Percentiles rank a stretch among this genome's conserved stretches.
Conservation (phyloP, 495 filamentous ascomycete species). For the Penicillium coprophilum region DNA sequence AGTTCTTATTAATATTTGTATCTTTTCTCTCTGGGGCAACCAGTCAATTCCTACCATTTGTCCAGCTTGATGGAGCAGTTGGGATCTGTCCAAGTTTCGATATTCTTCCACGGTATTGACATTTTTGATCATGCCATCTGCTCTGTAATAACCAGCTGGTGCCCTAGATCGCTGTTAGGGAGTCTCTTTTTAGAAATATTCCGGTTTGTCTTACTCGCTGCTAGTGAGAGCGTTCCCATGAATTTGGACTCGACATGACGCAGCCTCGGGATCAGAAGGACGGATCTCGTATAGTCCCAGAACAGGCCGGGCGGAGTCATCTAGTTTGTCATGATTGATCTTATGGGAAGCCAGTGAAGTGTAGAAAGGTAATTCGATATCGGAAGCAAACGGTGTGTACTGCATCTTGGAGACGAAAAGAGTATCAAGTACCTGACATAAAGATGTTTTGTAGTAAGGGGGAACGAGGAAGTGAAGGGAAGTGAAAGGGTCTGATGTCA, state of each 20-base stretch:
- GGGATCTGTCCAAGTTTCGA: constrained; percentile 67
- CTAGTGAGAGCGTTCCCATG: constrained; percentile 80
- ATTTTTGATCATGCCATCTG: constrained; percentile 93
- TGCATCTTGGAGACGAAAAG: constrained; percentile 32
- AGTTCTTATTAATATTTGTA: neutral
- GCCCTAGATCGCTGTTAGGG: constrained; percentile 51
- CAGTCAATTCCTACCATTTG: constrained; percentile 59
- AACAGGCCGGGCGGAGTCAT: constrained; percentile 82
- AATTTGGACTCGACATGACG: constrained; percentile 82
- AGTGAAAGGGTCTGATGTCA: neutral
- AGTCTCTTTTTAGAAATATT: neutral
- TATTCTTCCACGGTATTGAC: constrained; percentile 96
- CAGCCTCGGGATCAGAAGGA: constrained; percentile 60
- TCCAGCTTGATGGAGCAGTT: constrained; percentile 69
- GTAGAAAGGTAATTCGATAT: constrained; percentile 95
- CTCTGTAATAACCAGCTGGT: constrained; percentile 69
- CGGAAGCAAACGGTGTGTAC: constrained; percentile 85
- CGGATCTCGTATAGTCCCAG: constrained; percentile 90
- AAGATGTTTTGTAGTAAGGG: neutral
- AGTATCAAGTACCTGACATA: neutral
- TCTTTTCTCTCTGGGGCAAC: neutral
- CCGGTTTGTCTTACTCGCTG: constrained; percentile 62
- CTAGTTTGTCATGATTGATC: constrained; percentile 93
- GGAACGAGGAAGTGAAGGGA: neutral
- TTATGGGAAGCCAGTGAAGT: constrained; percentile 83